Base-by-base conservation (phyloP, 139 green algal genomes). In the Eudorina sp. region DNA sequence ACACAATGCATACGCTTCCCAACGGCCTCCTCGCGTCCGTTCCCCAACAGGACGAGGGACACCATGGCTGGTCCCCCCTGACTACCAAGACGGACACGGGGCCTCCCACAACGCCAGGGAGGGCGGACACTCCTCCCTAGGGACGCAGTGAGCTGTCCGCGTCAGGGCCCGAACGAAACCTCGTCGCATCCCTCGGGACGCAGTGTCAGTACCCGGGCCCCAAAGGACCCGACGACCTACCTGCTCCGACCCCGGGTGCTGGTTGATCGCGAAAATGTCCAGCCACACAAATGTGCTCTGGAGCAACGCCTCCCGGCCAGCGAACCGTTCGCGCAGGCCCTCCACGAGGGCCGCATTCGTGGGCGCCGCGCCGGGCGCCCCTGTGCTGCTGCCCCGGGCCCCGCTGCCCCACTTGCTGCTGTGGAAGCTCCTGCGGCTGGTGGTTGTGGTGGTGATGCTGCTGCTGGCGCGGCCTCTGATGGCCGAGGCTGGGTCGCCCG, bases 211-310 rank as follows among this genome's bases (percentile, higher is more conserved):
- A n/a, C n/a, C n/a, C n/a, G n/a, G n/a, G n/a, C n/a, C n/a, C n/a
- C n/a, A n/a, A n/a, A n/a, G n/a, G 16, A 13, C 51, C 51, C 51
- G 51, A 13, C 51, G 51, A 13, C 51, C 13, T 31, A 60, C 79
- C 79, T 77, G 80, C 29, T 40, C 31, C n/a, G 43, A 43, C 5
- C 25, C 11, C 31, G 64, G 62, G 45, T 87, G 81, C 43, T 86
- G 80, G 62, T 86, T 86, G 13, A 86, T 36, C 0, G 80, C 80
- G n/a, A 86, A 86, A 5, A 86, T 64, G 62, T 86, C 62, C 25
- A 86, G n/a, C 80, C 80, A 86, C 41, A 86, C 80, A 43, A 29
- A 77, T 0, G 80, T 86, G 1, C 25, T 0, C 3, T 2, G 0
- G 4, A 86, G 80, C 43, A 86, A 19, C 31, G 38, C 14, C 62